phyloP scores from a whole-genome alignment of 768 basidiomycete genomes.

The Leccinum ochraceum region DNA sequence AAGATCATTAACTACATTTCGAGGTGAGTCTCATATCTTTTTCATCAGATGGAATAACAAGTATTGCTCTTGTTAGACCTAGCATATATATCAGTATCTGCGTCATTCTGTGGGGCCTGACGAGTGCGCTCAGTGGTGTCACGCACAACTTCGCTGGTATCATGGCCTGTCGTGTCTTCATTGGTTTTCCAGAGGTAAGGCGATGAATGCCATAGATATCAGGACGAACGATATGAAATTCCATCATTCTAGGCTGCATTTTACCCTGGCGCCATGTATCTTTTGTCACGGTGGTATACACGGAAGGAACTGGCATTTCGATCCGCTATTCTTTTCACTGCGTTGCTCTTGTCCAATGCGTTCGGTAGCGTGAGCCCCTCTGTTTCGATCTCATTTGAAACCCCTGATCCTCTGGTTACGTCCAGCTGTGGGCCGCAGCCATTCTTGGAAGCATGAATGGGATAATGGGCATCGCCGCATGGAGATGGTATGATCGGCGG shows the following conservation, averaged over 20 bases:
- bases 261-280: background rate
- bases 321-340: background rate
- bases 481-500: background rate
- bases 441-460: background rate
- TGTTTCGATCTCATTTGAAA: background rate
- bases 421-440: background rate
- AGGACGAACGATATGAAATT: background rate
- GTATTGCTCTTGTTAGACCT: background rate
- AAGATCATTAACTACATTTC: background rate
- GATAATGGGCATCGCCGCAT: background rate
- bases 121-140: background rate
- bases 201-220: background rate
- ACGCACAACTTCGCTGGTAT: background rate
- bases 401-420: background rate
- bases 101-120: background rate
- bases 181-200: background rate
- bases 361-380: background rate
- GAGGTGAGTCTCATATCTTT: background rate
- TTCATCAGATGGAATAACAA: background rate
- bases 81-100: background rate
- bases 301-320: background rate
- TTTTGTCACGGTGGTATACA: background rate
- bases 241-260: background rate
- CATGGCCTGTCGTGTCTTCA: background rate
- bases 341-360: background rate